Evolutionary conservation across 306 rosid genomes (phyloP), one percentile per base, ranked within the genome.

Genomic region (Vigna radiata): DNA sequence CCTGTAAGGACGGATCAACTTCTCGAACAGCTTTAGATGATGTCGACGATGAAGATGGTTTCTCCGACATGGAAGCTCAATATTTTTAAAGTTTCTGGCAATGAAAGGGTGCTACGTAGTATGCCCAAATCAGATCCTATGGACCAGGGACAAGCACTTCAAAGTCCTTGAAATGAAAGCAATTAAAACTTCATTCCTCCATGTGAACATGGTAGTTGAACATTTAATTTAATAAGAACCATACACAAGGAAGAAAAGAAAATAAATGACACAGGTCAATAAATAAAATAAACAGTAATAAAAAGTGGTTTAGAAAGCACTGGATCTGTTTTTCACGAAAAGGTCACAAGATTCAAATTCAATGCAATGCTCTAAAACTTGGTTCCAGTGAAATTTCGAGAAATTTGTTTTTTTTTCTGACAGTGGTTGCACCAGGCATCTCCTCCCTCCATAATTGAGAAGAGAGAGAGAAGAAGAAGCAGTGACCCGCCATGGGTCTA

Each of bases 1-100:
- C 97, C 74, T 86, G 89, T 4, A 96, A 84, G 86, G 90, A 58
- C 0, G 99, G 98, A 85, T 92, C 99, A 65, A 89, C 83, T 50
- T 86, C 95, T 70, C 83, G 75, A 72, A 61, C 81, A 1, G 85
- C 36, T 27, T 49, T 13, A 27, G 81, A 64, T 52, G 81, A 56
- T 53, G 81, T 41, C 73, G 63, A 31, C 11, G 78, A 8, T 5
- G 70, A 31, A 8, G 88, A 78, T 1, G 89, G 88, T 76, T 82
- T 84, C 77, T 88, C 92, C 54, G 71, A 87, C 97, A 92, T 92
- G 77, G 80, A 79, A 75, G 75, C 61, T 60, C 17, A 12, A 44
- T 74, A 59, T 12, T 27, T 23, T 60, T 63, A 75, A 46, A 1
- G 3, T n/a, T 71, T 65, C 69, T 11, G 64, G 58, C 48, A 29